Conservation (phyloP, 2,329 filamentous ascomycete species). For the Aspergillus neoniger region DNA sequence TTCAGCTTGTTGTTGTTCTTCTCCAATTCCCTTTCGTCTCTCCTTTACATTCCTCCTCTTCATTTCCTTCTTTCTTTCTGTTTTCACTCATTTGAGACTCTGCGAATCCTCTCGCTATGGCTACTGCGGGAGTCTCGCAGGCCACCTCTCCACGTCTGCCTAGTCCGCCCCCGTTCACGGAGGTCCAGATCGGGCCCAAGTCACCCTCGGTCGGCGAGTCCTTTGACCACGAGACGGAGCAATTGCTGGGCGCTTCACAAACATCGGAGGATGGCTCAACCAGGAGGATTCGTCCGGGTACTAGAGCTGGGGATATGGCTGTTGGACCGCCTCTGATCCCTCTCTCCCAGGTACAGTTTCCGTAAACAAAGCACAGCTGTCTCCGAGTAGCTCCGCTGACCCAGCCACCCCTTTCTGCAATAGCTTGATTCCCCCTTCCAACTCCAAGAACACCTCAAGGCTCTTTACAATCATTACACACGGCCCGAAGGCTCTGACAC, state of each 20-base stretch:
- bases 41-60: background rate
- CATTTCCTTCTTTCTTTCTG: conserved; percentile 6
- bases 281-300: conserved; percentile 87
- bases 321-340: conserved; percentile 86
- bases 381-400: conserved; percentile 12
- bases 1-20: conserved; percentile 10
- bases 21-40: background rate
- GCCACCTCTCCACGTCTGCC: conserved; percentile 89
- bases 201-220: conserved; percentile 68
- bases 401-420: conserved; percentile 13
- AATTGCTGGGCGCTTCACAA: conserved; percentile 56
- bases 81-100: conserved; percentile 10
- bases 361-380: conserved; percentile 4
- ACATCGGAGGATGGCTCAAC: conserved; percentile 70
- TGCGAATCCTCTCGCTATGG: conserved; percentile 35
- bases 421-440: conserved; percentile 97
- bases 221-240: conserved; percentile 60
- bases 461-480: conserved; percentile 82
- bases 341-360: conserved; percentile 69
- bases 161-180: conserved; percentile 89
- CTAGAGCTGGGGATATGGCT: conserved; percentile 88
- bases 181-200: conserved; percentile 84
- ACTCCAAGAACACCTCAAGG: conserved; percentile 93
- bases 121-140: conserved; percentile 49
- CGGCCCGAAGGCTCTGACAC: conserved; percentile 59